Base-by-base conservation (phyloP, 2,329 filamentous ascomycete species). In the Colletotrichum sublineola region DNA sequence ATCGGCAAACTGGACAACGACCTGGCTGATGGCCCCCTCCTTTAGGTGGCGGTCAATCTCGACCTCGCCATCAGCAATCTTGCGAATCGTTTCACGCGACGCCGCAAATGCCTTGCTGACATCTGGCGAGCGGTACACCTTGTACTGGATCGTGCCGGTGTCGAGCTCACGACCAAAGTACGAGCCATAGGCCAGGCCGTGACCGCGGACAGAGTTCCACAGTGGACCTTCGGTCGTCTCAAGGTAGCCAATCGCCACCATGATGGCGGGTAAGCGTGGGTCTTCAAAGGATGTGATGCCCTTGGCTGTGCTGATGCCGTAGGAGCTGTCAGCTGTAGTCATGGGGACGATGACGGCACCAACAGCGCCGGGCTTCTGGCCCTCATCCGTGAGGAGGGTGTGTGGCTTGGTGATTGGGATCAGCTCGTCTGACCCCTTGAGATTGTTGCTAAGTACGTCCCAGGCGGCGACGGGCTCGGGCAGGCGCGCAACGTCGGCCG, bases 151-250 rank as follows among this genome's bases (percentile, higher is more conserved):
- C 62, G 93, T 90, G 3, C 96, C 96, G 1, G 90, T 91, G 78
- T 96, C 94, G 38, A 94, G 84, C 78, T 94, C 93, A 57, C 93
- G 91, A 56, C 88, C 88, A 79, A 98, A 97, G 77, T 89, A 90
- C 0, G 93, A 92, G 65, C 95, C 95, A 79, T 99, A 99, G 0
- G 96, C 96, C 64, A 98, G 91, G 56, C 96, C 96, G 55, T 94
- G 96, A 68, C 96, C 96, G 58, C 96, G 94, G 61, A 98, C 93
- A 0, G 94, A 94, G 74, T 93, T 93, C 96, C 96, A 98, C 42
- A 99, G 89, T 0, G 96, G 96, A 0, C 96, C 96, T 82, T 99
- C 96, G 24, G 97, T 93, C 0, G 95, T 92, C 79, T 98, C 95
- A 73, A 99, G 92, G 79, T 98, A 98, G 29, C 95, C 91, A 62